Evolutionary conservation across 345 rosid genomes (phyloP).

Genomic region (Jatropha curcas): DNA sequence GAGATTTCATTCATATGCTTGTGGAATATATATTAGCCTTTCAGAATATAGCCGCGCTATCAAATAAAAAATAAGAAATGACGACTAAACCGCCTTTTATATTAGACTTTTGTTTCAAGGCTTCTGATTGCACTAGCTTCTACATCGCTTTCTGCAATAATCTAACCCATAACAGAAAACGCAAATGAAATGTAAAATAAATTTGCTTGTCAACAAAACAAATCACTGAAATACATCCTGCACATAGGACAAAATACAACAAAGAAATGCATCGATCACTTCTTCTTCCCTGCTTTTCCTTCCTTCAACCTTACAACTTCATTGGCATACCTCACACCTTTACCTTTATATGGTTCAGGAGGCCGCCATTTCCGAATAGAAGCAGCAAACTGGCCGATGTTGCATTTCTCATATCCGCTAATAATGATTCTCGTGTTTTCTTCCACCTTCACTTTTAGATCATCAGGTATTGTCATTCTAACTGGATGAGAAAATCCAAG

Average conservation of each 20-base stretch:
- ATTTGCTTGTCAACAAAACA: background rate
- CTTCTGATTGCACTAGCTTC: background rate
- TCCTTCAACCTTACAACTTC: slow-evolving; percentile 82
- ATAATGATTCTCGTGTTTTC: slow-evolving; percentile 75
- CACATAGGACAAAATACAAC: background rate
- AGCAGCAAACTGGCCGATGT: slow-evolving; percentile 88
- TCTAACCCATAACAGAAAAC: background rate
- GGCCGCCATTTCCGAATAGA: slow-evolving; percentile 90
- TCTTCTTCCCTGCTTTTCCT: slow-evolving; percentile 97
- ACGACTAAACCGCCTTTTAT: too few species aligned
- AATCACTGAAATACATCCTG: slow-evolving; percentile 5
- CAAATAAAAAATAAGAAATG: too few species aligned
- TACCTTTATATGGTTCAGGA: slow-evolving; percentile 96
- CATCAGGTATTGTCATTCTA: slow-evolving; percentile 77
- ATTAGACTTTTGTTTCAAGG: too few species aligned
- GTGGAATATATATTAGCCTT: too few species aligned
- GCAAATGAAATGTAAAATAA: background rate
- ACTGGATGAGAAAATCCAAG: slow-evolving; percentile 96
- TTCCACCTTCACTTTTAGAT: slow-evolving; percentile 75
- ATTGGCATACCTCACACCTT: slow-evolving; percentile 86
- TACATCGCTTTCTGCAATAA: background rate
- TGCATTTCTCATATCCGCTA: slow-evolving; percentile 74
- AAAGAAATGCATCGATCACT: slow-evolving; percentile 36
- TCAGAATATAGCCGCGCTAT: too few species aligned
- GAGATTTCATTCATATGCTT: too few species aligned